phyloP scores from a whole-genome alignment of 2,329 filamentous ascomycete genomes.

The Fusarium udum region DNA sequence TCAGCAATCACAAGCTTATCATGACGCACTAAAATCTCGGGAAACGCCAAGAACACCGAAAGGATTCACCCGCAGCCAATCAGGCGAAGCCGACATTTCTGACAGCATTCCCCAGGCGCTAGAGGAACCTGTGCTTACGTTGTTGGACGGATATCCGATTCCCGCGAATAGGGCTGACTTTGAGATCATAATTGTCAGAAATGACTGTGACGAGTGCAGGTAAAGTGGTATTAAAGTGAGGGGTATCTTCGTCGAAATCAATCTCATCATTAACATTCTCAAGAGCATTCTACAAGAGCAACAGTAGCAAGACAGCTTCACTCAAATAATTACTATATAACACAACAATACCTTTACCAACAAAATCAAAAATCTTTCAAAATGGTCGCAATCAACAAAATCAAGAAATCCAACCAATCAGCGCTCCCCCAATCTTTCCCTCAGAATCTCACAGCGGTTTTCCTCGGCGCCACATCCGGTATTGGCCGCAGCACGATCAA shows the following conservation, averaged over 20 bases:
- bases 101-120: background rate
- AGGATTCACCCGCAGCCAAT: background rate
- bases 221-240: background rate
- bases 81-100: background rate
- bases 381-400: conserved; percentile 23
- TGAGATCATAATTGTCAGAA: background rate
- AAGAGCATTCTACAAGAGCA: background rate
- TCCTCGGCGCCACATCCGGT: conserved; percentile 33
- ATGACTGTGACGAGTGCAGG: background rate
- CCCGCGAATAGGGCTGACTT: background rate
- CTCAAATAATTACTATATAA: too few relatives aligned
- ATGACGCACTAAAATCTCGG: background rate
- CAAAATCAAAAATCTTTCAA: background rate
- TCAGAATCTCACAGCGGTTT: conserved; percentile 12
- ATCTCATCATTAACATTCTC: background rate
- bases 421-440: background rate
- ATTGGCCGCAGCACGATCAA: conserved; percentile 28
- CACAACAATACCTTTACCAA: background rate
- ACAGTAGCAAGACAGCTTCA: too few relatives aligned
- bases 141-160: conserved; percentile 10
- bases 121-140: background rate
- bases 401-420: conserved; percentile 23
- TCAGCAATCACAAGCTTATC: background rate
- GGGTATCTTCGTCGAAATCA: background rate
- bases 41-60: background rate